phyloP scores from a whole-genome alignment of 1,139 yeast species.

The Kazachstania sp. region DNA sequence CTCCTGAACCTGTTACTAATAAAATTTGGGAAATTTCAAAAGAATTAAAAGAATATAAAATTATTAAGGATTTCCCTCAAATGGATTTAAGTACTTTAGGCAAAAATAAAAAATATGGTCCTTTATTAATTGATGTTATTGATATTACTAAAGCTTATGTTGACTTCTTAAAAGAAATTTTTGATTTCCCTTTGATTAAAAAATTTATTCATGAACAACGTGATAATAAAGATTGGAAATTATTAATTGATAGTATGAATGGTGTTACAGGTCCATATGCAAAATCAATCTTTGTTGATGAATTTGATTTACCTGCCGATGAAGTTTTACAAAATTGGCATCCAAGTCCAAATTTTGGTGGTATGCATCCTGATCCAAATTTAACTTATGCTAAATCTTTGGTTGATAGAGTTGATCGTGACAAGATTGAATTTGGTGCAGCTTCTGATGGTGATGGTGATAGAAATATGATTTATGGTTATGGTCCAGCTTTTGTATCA shows the following conservation, averaged over 20 bases:
- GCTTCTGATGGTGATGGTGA: slow-evolving; percentile 99
- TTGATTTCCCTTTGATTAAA: slow-evolving; percentile 79
- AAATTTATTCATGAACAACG: slow-evolving; percentile 48
- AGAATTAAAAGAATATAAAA: slow-evolving; percentile 51
- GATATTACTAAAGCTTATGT: slow-evolving; percentile 78
- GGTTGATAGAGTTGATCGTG: slow-evolving; percentile 74
- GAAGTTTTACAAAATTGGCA: slow-evolving; percentile 63
- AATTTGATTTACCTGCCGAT: slow-evolving; percentile 63
- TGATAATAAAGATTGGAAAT: slow-evolving; percentile 48
- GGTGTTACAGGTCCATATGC: slow-evolving; percentile 99
- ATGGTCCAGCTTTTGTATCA: slow-evolving; percentile 82
- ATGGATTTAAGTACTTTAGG: slow-evolving; percentile 61
- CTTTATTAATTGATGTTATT: slow-evolving; percentile 65
- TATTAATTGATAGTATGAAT: slow-evolving; percentile 82
- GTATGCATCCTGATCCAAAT: slow-evolving; percentile 96
- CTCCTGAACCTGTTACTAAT: slow-evolving; percentile 93
- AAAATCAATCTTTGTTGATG: slow-evolving; percentile 69
- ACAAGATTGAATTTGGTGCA: slow-evolving; percentile 86
- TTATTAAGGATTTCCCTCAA: slow-evolving; percentile 43
- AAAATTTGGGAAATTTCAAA: slow-evolving; percentile 69
- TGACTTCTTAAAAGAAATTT: slow-evolving; percentile 69
- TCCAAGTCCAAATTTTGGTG: slow-evolving; percentile 90
- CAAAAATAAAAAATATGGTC: slow-evolving; percentile 35
- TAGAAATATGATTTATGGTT: slow-evolving; percentile 97
- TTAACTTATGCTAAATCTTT: slow-evolving; percentile 86